Evolutionary conservation across 345 rosid genomes (phyloP).

Genomic region (Corchorus olitorius): DNA sequence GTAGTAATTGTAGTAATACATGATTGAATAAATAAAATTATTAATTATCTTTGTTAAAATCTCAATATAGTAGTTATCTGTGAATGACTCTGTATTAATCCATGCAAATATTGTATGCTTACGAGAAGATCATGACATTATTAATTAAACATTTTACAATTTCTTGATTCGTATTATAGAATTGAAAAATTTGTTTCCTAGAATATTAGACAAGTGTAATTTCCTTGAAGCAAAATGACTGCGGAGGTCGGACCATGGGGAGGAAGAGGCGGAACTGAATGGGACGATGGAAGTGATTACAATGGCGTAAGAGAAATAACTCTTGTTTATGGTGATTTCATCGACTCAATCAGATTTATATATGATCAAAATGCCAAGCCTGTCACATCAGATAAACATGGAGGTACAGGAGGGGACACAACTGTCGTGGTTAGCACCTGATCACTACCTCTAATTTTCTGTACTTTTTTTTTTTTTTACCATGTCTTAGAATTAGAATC

Average conservation of each 20-base stretch:
- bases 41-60: no score
- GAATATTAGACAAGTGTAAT: no score
- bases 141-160: background rate
- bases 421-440: slow-evolving; percentile 47
- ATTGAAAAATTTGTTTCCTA: no score
- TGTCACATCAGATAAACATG: slow-evolving; percentile 57
- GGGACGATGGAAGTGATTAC: slow-evolving; percentile 68
- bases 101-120: background rate
- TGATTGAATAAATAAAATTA: slow-evolving; percentile 3
- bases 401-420: slow-evolving; percentile 63
- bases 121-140: no score
- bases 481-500: background rate
- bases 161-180: background rate
- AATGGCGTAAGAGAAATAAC: slow-evolving; percentile 68
- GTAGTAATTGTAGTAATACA: background rate
- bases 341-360: slow-evolving; percentile 59
- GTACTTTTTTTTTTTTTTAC: background rate
- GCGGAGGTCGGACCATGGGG: slow-evolving; percentile 76
- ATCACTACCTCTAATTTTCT: no score
- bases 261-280: slow-evolving; percentile 67
- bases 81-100: background rate
- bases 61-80: background rate
- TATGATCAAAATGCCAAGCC: slow-evolving; percentile 70
- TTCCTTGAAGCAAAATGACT: slow-evolving; percentile 23
- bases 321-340: slow-evolving; percentile 59